A percentile compares a stretch with the other conserved stretches of the same genome.
Evolutionary conservation across 345 rosid species (phyloP).

Genomic region (Jatropha curcas): DNA sequence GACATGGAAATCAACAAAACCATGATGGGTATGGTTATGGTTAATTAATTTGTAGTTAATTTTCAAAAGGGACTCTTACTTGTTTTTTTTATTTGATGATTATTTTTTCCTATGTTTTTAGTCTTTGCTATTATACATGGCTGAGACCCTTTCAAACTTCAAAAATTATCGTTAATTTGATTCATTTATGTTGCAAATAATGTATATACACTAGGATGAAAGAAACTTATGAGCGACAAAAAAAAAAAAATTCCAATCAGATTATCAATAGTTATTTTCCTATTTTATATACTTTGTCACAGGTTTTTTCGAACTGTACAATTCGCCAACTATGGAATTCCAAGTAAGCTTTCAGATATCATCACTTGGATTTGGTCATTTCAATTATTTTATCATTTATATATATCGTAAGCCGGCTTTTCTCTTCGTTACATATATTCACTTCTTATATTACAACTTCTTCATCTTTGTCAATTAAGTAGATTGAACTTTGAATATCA

Average conservation of each 20-base stretch:
- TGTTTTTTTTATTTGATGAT: background rate
- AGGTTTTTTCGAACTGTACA: slow-evolving; percentile 18
- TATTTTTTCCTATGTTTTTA: too few relatives aligned
- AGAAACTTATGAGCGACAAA: too few relatives aligned
- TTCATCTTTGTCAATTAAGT: background rate
- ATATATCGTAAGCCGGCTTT: slow-evolving; percentile 26
- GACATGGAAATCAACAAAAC: background rate
- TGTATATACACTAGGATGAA: too few relatives aligned
- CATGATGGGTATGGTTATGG: background rate
- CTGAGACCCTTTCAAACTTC: background rate
- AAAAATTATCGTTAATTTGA: too few relatives aligned
- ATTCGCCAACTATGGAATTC: slow-evolving; percentile 21
- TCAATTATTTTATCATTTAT: background rate
- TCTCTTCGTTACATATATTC: background rate
- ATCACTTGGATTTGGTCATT: slow-evolving; percentile 33
- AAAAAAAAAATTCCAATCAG: too few relatives aligned
- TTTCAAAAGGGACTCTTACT: background rate
- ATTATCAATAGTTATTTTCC: too few relatives aligned
- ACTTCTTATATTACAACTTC: too few relatives aligned
- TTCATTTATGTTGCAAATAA: too few relatives aligned
- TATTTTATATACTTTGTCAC: too few relatives aligned
- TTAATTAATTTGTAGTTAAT: background rate
- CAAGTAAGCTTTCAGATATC: slow-evolving; percentile 16
- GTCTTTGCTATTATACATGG: background rate
- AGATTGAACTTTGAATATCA: too few relatives aligned